Evolutionary conservation across 257 asterid species (phyloP), one percentile per base, ranked within the genome.

Genomic region (Solanum arcanum): DNA sequence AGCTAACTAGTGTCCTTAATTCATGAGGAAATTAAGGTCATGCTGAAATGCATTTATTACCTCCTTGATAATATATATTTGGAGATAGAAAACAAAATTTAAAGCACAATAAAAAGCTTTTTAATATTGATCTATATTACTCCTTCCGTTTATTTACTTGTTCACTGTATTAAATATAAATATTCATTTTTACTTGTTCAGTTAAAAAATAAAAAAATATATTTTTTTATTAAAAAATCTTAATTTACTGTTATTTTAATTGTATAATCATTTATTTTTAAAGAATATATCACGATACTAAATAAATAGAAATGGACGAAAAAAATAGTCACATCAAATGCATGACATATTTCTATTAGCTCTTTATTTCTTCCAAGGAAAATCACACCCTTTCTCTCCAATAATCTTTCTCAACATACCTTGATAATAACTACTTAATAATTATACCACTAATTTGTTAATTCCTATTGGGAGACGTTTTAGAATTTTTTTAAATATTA

Each of bases 241-340:
- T 70, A 31, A 16, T 70, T 70, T 8, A 70, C 1, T 18, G 14
- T 70, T 31, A 70, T 70, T 31, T 70, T 16, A 70, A 16, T 3
- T 70, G 8, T 31, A 15, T 16, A 31, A 7, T 8, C 23, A 70
- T 70, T 70, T 15, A 15, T 1, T 1, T 16, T 9, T 59, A 8
- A 21, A 1, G 1, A 4, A 3, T 59, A n/a, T n/a, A n/a, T n/a
- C n/a, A n/a, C 3, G 5, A 68, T 68, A 29, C 0, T 27, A 2
- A 1, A 25, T 12, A 29, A 27, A 6, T 14, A 29, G 14, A 68
- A 12, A 68, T 68, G 10, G 0, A 68, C 73, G 4, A 2, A 12
- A 5, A 12, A 12, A 2, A 1, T 6, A 21, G 56, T 77, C 83
- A 77, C 62, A 25, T 14, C 49, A 44, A 77, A 78, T 27, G 66